Conservation (phyloP, 2,329 filamentous ascomycete species). For the Trichoderma lentiforme region DNA sequence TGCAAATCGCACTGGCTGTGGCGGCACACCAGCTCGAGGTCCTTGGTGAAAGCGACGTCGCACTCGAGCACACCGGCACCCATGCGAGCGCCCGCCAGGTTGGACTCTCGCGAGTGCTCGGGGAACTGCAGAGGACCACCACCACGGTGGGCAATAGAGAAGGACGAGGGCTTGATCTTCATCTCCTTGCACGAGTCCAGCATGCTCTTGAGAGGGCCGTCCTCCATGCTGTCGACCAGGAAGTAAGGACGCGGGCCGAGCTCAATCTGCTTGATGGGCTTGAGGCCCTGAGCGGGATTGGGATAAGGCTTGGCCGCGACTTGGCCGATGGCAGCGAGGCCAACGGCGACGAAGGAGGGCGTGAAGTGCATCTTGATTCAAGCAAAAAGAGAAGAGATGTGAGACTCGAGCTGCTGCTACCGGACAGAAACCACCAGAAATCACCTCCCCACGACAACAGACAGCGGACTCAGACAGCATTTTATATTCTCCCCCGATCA, state of each 20-base stretch:
- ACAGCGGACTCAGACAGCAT: not conserved
- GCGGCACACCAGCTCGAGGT: slow-evolving; percentile 64
- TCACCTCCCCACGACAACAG: no score
- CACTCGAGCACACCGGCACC: slow-evolving; percentile 65
- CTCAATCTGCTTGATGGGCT: slow-evolving; percentile 49
- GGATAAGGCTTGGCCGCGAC: slow-evolving; percentile 28
- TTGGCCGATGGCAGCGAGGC: slow-evolving; percentile 30
- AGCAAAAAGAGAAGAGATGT: not conserved
- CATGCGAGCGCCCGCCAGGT: slow-evolving; percentile 62
- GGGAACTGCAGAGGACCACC: slow-evolving; percentile 61
- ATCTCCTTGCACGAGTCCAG: slow-evolving; percentile 57
- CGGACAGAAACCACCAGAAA: not conserved
- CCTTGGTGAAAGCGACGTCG: slow-evolving; percentile 64
- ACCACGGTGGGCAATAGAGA: slow-evolving; percentile 62
- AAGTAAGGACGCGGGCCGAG: slow-evolving; percentile 63
- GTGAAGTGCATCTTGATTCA: slow-evolving; percentile 33
- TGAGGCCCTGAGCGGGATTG: slow-evolving; percentile 20
- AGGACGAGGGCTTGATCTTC: slow-evolving; percentile 48
- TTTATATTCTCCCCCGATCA: not conserved
- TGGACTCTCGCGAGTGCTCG: slow-evolving; percentile 59
- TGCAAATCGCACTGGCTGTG: slow-evolving; percentile 67
- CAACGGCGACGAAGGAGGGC: slow-evolving; percentile 28
- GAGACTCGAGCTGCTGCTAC: not conserved
- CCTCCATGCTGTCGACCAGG: slow-evolving; percentile 61
- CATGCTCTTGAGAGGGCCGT: slow-evolving; percentile 56